Conservation (phyloP, 805 yeast genomes). For the Saccharomycopsis babjevae region DNA sequence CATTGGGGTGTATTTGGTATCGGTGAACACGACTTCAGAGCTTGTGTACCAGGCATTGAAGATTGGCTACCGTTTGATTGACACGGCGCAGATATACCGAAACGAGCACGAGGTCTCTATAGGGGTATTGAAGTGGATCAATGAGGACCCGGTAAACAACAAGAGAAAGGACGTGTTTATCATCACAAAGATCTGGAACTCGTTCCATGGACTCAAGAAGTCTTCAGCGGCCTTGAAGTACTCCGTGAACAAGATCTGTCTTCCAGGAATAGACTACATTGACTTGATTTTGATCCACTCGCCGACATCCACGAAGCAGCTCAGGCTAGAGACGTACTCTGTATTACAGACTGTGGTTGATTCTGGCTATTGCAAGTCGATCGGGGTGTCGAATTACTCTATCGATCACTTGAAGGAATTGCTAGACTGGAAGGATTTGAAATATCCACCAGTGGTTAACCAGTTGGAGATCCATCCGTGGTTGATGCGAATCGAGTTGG, state of each 20-base stretch:
- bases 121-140: slow-evolving; percentile 14
- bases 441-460: slow-evolving; percentile 35
- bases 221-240: slow-evolving; percentile 9
- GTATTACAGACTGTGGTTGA: slow-evolving; percentile 48
- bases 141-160: slow-evolving; percentile 12
- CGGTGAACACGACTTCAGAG: slow-evolving; percentile 12
- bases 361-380: slow-evolving; percentile 37
- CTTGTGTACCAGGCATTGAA: slow-evolving; percentile 15
- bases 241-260: slow-evolving; percentile 13
- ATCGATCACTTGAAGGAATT: slow-evolving; percentile 46
- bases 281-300: slow-evolving; percentile 20
- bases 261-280: slow-evolving; percentile 19
- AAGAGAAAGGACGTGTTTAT: slow-evolving; percentile 11
- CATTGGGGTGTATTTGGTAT: slow-evolving; percentile 15
- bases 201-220: slow-evolving; percentile 16
- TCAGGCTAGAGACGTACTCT: slow-evolving; percentile 39
- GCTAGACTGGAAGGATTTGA: slow-evolving; percentile 34
- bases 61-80: slow-evolving; percentile 16
- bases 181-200: slow-evolving; percentile 16
- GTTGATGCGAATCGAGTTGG: slow-evolving; percentile 32
- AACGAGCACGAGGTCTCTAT: slow-evolving; percentile 15
- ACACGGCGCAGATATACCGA: slow-evolving; percentile 17
- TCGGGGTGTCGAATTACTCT: slow-evolving; percentile 62
- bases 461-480: slow-evolving; percentile 45
- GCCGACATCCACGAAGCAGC: slow-evolving; percentile 12